Conservation (phyloP, 495 filamentous ascomycete genomes). For the Corynascus novoguineensis region DNA sequence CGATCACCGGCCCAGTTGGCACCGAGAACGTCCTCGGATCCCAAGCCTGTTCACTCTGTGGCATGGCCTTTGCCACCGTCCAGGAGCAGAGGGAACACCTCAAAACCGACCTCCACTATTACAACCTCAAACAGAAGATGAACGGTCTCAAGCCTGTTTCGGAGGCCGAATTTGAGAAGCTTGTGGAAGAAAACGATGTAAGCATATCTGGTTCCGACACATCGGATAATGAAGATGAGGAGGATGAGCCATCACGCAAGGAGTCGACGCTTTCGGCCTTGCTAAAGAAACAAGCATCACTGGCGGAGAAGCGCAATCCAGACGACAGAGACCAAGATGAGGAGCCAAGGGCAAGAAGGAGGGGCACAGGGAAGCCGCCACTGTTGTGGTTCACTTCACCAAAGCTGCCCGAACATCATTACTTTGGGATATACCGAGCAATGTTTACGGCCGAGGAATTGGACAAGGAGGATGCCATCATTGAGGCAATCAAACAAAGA, state of each 20-base stretch:
- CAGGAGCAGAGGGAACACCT: slow-evolving; percentile 81
- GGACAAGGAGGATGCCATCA: slow-evolving; percentile 53
- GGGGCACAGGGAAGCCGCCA: slow-evolving; percentile 61
- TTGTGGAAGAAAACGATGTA: slow-evolving; percentile 78
- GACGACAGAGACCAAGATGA: slow-evolving; percentile 41
- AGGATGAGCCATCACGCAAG: slow-evolving; percentile 41
- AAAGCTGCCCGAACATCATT: slow-evolving; percentile 66
- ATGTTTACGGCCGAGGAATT: slow-evolving; percentile 72
- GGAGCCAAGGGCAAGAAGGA: slow-evolving; percentile 43
- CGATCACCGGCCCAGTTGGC: slow-evolving; percentile 27
- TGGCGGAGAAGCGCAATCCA: slow-evolving; percentile 44
- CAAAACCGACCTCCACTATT: slow-evolving; percentile 86
- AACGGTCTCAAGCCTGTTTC: slow-evolving; percentile 60
- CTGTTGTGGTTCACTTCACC: slow-evolving; percentile 81
- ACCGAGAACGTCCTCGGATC: slow-evolving; percentile 48
- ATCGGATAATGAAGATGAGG: slow-evolving; percentile 48
- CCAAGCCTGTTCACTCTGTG: slow-evolving; percentile 78
- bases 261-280: slow-evolving; percentile 64
- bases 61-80: slow-evolving; percentile 60
- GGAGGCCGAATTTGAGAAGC: slow-evolving; percentile 75
- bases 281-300: slow-evolving; percentile 74
- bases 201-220: slow-evolving; percentile 80
- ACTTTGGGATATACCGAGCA: slow-evolving; percentile 77
- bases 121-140: slow-evolving; percentile 88
- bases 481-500: slow-evolving; percentile 64